phyloP scores from a whole-genome alignment of 306 rosid species.

The Vachellia pachyceras region DNA sequence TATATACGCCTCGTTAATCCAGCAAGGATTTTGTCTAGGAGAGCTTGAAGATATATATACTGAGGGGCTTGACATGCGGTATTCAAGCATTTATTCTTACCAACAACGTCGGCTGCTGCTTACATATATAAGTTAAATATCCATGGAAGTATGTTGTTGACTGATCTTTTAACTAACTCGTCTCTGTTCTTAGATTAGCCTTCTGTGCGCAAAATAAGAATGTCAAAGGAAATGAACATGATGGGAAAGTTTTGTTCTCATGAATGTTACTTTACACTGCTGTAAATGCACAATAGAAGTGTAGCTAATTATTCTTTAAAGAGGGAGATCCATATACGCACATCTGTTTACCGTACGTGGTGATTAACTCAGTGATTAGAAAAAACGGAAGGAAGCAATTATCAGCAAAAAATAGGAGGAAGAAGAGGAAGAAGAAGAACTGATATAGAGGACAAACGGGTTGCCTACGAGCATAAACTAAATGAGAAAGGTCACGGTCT shows the following conservation, averaged over 20 bases:
- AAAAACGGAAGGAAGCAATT: not conserved
- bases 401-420: not conserved
- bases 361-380: too few relatives aligned
- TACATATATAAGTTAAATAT: too few relatives aligned
- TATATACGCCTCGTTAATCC: too few relatives aligned
- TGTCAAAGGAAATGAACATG: too few relatives aligned
- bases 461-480: not conserved
- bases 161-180: not conserved
- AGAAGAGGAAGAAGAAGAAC: not conserved
- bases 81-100: too few relatives aligned
- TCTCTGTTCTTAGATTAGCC: too few relatives aligned
- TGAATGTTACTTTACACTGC: too few relatives aligned
- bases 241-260: too few relatives aligned
- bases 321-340: too few relatives aligned
- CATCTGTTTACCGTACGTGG: not conserved
- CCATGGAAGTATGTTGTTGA: not conserved
- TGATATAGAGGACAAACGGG: not conserved
- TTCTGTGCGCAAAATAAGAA: too few relatives aligned
- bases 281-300: not conserved
- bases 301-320: not conserved
- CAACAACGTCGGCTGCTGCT: too few relatives aligned
- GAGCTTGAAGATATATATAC: not conserved
- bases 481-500: not conserved
- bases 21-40: not conserved
- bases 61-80: not conserved